phyloP scores from a whole-genome alignment of 768 basidiomycete genomes.

The Lyophyllum atratum region DNA sequence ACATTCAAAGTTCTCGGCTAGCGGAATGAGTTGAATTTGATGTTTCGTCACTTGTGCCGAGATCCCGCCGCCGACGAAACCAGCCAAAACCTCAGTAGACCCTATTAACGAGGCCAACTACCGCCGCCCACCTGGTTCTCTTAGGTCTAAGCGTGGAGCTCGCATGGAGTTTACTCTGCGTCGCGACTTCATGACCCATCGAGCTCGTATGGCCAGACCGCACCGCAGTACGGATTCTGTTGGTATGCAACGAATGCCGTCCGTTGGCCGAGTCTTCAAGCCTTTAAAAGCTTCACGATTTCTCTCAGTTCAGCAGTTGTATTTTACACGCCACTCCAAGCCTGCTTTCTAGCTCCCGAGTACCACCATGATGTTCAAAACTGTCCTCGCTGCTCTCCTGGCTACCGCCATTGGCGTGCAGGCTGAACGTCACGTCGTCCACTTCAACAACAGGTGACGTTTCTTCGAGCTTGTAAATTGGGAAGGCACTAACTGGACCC shows the following conservation, averaged over 20 bases:
- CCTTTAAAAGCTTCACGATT: background rate
- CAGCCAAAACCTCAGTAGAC: background rate
- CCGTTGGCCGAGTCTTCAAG: background rate
- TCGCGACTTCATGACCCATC: background rate
- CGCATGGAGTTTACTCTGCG: background rate
- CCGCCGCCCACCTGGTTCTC: background rate
- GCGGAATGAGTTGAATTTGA: background rate
- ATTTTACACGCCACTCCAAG: background rate
- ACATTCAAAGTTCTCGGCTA: background rate
- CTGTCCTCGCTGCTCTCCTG: conserved; percentile 19
- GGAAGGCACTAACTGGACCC: no score
- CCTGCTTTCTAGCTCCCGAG: background rate
- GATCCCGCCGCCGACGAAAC: background rate
- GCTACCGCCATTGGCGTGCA: conserved; percentile 17
- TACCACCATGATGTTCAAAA: conserved; percentile 7
- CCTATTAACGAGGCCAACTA: background rate
- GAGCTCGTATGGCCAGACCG: background rate
- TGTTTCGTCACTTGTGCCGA: background rate
- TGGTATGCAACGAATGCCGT: background rate
- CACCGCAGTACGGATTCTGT: background rate
- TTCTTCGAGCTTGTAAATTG: background rate
- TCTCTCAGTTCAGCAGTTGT: background rate
- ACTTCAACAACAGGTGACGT: conserved; percentile 33
- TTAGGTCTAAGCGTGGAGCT: background rate
- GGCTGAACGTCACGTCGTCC: conserved; percentile 36